Conservation (phyloP, 352 stramenopile genomes). For the Phytophthora macrochlamydospora region DNA sequence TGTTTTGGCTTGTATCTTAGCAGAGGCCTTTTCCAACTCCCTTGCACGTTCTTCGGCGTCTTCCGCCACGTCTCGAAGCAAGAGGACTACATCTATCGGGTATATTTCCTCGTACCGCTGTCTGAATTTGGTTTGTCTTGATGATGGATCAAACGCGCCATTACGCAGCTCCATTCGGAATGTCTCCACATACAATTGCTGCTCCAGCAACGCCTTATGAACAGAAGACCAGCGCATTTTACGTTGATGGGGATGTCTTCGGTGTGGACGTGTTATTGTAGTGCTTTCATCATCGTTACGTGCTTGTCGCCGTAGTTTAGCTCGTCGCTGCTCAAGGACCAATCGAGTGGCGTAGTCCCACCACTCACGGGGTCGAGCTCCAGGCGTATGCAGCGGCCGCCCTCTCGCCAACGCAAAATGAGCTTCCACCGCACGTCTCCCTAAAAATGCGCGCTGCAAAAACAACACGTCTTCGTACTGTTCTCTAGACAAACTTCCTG, state of each 20-base stretch:
- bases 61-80: slow-evolving; percentile 63
- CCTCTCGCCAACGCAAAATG: slow-evolving; percentile 69
- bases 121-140: slow-evolving; percentile 50
- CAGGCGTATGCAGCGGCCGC: slow-evolving; percentile 56
- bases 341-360: slow-evolving; percentile 77
- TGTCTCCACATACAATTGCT: slow-evolving; percentile 61
- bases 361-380: slow-evolving; percentile 56
- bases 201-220: slow-evolving; percentile 55
- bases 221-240: slow-evolving; percentile 70
- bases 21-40: slow-evolving; percentile 32
- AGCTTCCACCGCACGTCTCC: slow-evolving; percentile 61
- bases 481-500: slow-evolving; percentile 61
- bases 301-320: slow-evolving; percentile 24
- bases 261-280: slow-evolving; percentile 2
- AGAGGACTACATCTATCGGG: slow-evolving; percentile 70
- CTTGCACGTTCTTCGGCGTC: slow-evolving; percentile 53
- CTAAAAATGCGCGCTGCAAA: slow-evolving; percentile 66
- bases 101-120: slow-evolving; percentile 66
- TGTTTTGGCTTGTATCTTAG: slow-evolving; percentile 19
- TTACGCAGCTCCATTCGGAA: slow-evolving; percentile 62
- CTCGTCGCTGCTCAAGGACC: slow-evolving; percentile 43
- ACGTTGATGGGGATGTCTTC: slow-evolving; percentile 20
- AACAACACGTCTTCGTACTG: slow-evolving; percentile 88
- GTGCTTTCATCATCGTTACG: slow-evolving; percentile 1
- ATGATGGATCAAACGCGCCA: slow-evolving; percentile 37